Percentiles rank a stretch among this genome's conserved stretches.
phyloP scores from a whole-genome alignment of 495 filamentous ascomycete species.

The Penicillium pancosmium region DNA sequence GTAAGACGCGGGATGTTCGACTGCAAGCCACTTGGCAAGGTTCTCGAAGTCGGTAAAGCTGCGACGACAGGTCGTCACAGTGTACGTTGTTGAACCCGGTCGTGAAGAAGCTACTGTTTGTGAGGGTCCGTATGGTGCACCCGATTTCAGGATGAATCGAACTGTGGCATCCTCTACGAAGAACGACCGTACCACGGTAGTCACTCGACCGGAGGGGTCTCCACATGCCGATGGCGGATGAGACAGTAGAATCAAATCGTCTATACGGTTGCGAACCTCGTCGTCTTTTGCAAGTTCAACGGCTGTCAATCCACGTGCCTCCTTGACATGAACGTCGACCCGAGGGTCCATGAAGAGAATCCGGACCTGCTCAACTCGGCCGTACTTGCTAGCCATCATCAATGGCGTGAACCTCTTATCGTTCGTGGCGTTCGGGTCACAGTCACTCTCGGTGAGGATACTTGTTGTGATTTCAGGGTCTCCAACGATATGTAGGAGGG shows the following conservation, averaged over 20 bases:
- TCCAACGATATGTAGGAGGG: conserved; percentile 87
- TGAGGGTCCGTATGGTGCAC: conserved; percentile 52
- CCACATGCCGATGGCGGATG: conserved; percentile 49
- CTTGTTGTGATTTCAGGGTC: conserved; percentile 75
- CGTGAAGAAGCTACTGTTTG: conserved; percentile 43
- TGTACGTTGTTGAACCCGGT: conserved; percentile 64
- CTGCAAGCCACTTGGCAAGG: conserved; percentile 79
- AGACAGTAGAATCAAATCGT: conserved; percentile 86
- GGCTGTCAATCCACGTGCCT: conserved; percentile 87
- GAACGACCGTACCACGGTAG: conserved; percentile 93
- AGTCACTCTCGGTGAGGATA: conserved; percentile 81
- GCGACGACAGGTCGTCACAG: conserved; percentile 91
- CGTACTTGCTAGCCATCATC: conserved; percentile 99
- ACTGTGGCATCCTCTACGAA: conserved; percentile 97
- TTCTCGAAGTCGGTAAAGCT: conserved; percentile 91
- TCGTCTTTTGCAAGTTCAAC: conserved; percentile 98
- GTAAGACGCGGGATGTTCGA: conserved; percentile 96
- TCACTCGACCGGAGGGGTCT: conserved; percentile 76
- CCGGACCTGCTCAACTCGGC: conserved; percentile 88
- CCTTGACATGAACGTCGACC: conserved; percentile 82
- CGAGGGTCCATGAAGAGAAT: conserved; percentile 83
- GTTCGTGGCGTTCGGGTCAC: conserved; percentile 93
- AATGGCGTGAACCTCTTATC: conserved; percentile 93
- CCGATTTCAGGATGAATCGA: conserved; percentile 91
- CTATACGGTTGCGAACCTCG: conserved; percentile 93